Base-by-base conservation (phyloP, 1,139 yeast species). In the Scheffersomyces stambukii region DNA sequence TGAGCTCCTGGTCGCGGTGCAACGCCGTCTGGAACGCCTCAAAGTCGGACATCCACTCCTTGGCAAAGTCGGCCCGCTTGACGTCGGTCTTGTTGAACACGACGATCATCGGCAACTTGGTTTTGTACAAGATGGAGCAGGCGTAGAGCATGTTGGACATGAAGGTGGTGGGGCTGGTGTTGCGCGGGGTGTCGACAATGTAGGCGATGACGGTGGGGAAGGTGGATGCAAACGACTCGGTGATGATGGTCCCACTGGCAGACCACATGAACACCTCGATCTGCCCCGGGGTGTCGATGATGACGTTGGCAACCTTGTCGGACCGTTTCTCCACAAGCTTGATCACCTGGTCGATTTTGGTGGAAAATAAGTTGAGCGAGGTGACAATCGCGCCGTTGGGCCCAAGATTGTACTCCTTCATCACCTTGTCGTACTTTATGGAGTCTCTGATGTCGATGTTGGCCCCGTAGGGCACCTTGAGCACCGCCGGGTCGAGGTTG, bases 351-450 rank as follows among this genome's bases (percentile, higher is more conserved):
- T 93, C 99, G 34, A 93, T 86, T 57, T 93, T 93, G 16, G 99
- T 93, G 29, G 96, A 69, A 50, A 93, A 93, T 32, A 93, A 63
- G 50, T 93, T 93, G 38, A 93, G 65, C 10, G 96, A 85, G 0
- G 98, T 93, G 42, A 93, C 95, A 51, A 93, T 93, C 5, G 98
- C 97, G 30, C 99, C 99, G 52, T 93, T 93, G 7, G 99, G 99
- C 0, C 99, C 99, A 35, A 93, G 59, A 38, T 84, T 83, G 52
- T 91, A 83, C 40, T 75, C 76, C 46, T 88, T 93, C 97, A 91
- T 91, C 23, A 93, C 98, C 48, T 91, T 89, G 44, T 84, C 84
- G 57, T 93, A 93, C 52, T 93, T 91, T 36, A 93, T 86, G 1
- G 97, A 85, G 56, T 93, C 99, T 47, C 99, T 69, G 38, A 93